Base-by-base conservation (phyloP, 1,284 basidiomycete species). In the Phellinidium pouzarii region DNA sequence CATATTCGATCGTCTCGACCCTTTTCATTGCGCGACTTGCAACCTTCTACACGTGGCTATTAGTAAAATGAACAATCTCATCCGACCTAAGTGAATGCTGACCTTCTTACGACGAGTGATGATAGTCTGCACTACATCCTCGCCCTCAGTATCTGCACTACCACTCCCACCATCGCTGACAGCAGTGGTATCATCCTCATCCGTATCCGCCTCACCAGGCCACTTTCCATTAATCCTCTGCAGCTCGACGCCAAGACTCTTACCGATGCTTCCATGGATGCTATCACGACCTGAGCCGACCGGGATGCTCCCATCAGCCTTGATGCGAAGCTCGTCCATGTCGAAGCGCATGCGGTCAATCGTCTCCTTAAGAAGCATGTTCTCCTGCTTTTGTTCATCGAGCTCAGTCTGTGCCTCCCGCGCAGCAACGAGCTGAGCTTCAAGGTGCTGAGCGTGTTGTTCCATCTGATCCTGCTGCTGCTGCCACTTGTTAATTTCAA, bases 351-450 rank as follows among this genome's bases (percentile, higher is more conserved):
- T 82, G 29, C 91, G 78, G 65, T 94, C 91, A 60, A 95, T 94
- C 0, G 92, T 94, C 72, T 95, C 92, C 65, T 93, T 94, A 57
- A 94, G 74, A 64, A 89, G 70, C 58, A 94, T 64, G 61, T 94
- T 95, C 73, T 94, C 91, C 62, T 91, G 87, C 69, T 93, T 94
- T 70, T 94, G 91, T 59, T 86, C 85, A 53, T 93, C 89, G 31
- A 94, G 76, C 55, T 82, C 77, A 0, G 71, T 74, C 51, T 88
- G 82, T 0, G 86, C 82, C 57, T 82, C 77, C 44, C 85, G 80
- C 1, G 89, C 87, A 17, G 78, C 60, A 1, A 64, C 65, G 2
- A 94, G 73, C 56, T 93, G 89, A 4, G 66, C 60, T 61, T 91
- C 84, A 23, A 94, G 76, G 7, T 75, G 66, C 5, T 70, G 66